Base-by-base conservation (phyloP, 2,329 filamentous ascomycete species). In the Trichoderma citrinoviride region DNA sequence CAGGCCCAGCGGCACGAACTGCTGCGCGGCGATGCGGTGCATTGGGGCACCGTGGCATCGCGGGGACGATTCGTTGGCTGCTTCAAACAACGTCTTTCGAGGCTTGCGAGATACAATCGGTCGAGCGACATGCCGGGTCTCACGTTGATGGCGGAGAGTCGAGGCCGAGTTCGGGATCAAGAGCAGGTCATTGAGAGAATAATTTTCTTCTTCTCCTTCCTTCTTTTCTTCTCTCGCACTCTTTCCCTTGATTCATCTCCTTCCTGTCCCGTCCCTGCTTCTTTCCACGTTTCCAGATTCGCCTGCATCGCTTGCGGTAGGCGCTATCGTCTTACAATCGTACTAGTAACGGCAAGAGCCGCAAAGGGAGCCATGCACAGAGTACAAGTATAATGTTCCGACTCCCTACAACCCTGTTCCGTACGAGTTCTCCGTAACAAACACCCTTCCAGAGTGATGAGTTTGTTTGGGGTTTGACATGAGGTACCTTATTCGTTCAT, bases 41-140 rank as follows among this genome's bases (percentile, higher is more conserved):
- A 62, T 49, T 54, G 25, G 60, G 52, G 60, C 33, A 54, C 46
- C 60, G 60, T 62, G 60, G 62, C 54, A 60, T 65, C 44, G 33
- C 27, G 46, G 54, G n/a, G 46, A 41, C 47, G 55, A 43, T 60
- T 60, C 62, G 62, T 53, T 58, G 62, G 54, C 56, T 60, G 44
- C 29, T 50, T n/a, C 25, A 19, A 41, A n/a, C 25, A 40, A 19
- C 49, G 12, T 44, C 23, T 27, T 15, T 4, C 15, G 14, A 46
- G 60, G 27, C 15, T 56, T 55, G 60, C 49, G 60, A 46, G 49
- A 54, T 54, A 62, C 52, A 54, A 43, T 25, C 25, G 17, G 19
- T 3, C n/a, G 12, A 6, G 29, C 19, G 27, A 33, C n/a, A 17
- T 12, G 40, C 21, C 49, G 7, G 37, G 27, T 40, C 60, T 62